Evolutionary conservation across 305 asterid genomes (phyloP).

Genomic region (Solanum hybrid): DNA sequence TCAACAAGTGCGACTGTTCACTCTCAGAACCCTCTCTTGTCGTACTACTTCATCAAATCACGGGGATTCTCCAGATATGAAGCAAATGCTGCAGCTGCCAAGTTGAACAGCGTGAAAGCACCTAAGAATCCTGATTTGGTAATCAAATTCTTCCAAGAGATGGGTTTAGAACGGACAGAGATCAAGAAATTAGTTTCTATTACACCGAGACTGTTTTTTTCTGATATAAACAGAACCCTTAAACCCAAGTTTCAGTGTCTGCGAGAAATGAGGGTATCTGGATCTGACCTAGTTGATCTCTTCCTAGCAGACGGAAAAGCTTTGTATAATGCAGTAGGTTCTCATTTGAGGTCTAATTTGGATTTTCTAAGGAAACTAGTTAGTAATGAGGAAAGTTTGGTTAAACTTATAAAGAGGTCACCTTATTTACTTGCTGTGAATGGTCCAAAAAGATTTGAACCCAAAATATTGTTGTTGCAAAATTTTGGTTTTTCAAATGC

Average conservation of each 20-base stretch:
- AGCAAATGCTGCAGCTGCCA: neutral
- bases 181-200: constrained; percentile 1
- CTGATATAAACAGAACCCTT: neutral
- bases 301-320: neutral
- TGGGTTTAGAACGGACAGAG: neutral
- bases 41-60: neutral
- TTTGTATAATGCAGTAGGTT: neutral
- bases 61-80: constrained; percentile 6
- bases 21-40: neutral
- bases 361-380: constrained; percentile 4
- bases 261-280: neutral
- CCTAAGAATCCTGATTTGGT: constrained; percentile 1
- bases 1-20: neutral
- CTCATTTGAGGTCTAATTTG: neutral
- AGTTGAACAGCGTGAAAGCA: neutral
- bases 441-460: neutral
- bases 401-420: neutral
- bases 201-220: neutral
- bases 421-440: neutral
- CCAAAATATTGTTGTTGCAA: neutral
- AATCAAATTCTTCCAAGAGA: neutral
- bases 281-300: constrained; percentile 1
- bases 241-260: constrained; percentile 4
- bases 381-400: constrained; percentile 9
- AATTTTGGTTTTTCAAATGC: constrained; percentile 3